These are phyloP conservation scores for Zasmidium cellare DNA, from an alignment of 2,329 filamentous ascomycete genomes.

Conservation along the genomic window DNA sequence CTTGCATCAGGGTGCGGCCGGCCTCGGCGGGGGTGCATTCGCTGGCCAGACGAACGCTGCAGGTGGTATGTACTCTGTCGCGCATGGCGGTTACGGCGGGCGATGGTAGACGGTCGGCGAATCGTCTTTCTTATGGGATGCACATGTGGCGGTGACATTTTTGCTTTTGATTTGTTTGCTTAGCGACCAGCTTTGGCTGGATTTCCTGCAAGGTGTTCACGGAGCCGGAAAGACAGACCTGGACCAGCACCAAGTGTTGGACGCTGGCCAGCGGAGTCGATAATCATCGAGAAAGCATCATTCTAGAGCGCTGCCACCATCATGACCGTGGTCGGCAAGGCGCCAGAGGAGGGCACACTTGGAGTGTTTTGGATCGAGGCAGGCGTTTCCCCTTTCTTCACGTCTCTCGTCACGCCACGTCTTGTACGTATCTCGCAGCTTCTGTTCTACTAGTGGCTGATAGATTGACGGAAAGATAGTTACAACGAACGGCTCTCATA, in stretches of 20 bases:
- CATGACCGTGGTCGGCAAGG: constrained; percentile 18
- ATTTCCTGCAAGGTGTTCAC: constrained; percentile 29
- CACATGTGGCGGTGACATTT: constrained; percentile 23
- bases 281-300: constrained; percentile 22
- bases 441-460: constrained; percentile 30
- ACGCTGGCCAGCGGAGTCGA: constrained; percentile 24
- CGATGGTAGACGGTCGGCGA: constrained; percentile 29
- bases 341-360: constrained; percentile 7
- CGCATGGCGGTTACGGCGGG: constrained; percentile 34
- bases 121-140: constrained; percentile 11
- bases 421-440: constrained; percentile 36
- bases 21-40: constrained; percentile 35
- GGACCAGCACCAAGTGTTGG: constrained; percentile 32
- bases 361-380: constrained; percentile 7
- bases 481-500: constrained; percentile 18
- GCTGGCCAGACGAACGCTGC: constrained; percentile 25
- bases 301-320: constrained; percentile 16
- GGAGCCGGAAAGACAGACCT: constrained; percentile 22
- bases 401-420: constrained; percentile 27
- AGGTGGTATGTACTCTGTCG: constrained; percentile 31
- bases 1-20: constrained; percentile 87
- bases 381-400: constrained; percentile 20
- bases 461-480: constrained; percentile 38
- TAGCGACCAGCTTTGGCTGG: constrained; percentile 22
- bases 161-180: constrained; percentile 15